Base-by-base conservation (phyloP, 495 filamentous ascomycete species). In the Penicillium steckii region DNA sequence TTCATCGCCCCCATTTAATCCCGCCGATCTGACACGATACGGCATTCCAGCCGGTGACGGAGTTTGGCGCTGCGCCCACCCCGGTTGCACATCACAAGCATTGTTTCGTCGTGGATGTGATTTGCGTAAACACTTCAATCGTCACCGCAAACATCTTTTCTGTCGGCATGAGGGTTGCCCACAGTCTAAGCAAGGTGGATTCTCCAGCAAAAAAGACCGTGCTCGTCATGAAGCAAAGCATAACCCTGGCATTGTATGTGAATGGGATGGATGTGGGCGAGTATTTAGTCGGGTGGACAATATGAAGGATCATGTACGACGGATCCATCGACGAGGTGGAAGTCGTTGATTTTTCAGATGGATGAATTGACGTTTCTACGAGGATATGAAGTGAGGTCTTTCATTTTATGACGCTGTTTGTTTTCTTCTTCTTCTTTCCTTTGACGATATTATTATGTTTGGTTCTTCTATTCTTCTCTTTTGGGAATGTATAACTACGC, bases 241-340 rank as follows among this genome's bases (percentile, higher is more conserved):
- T 61, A 83, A 84, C 38, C 83, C 83, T 1, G 75, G 70, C 9
- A 72, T 86, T 23, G 47, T 69, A 2, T 86, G 83, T 56, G 76
- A 84, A 47, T 84, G 77, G 75, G 69, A 73, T 19, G 80, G 74
- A 3, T 86, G 83, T 57, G 76, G 73, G 12, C 64, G 81, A 44
- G 70, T 85, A 8, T 86, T 86, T 54, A 84, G 81, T 63, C 68
- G 83, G 21, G 75, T 83, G 9, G 83, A 86, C 50, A 86, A 86
- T 57, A 86, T 86, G 83, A 79, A 77, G 43, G 75, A 81, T 59
- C 78, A 81, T 68, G 75, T 81, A 13, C 62, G 73, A 35, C 53
- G 77, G 37, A 80, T 80, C 48, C 78, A 81, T 56, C 53, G 45
- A 30, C 61, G 65, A 42, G 47, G 46, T 24, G 60, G 23, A 6